Conservation (phyloP, 768 basidiomycete genomes). For the Russula griseocarnosa region DNA sequence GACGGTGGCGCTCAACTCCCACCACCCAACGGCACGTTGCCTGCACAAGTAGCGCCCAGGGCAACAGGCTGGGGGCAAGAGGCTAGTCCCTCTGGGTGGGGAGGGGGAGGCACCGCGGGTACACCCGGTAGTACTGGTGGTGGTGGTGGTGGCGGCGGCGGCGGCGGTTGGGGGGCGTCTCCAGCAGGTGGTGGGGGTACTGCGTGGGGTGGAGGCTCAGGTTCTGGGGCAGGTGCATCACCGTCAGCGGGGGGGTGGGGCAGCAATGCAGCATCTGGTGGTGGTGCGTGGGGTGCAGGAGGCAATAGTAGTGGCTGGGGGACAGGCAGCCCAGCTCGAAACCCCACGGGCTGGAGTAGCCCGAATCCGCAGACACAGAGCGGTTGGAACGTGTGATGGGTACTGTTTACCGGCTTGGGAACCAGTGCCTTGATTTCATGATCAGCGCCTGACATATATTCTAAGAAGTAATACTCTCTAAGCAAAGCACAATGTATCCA, state of each 20-base stretch:
- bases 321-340: constrained; percentile 27
- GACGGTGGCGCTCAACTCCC: constrained; percentile 31
- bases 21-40: constrained; percentile 16
- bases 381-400: constrained; percentile 35
- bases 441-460: constrained; percentile 7
- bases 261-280: constrained; percentile 35
- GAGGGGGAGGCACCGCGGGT: constrained; percentile 23
- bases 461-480: background rate
- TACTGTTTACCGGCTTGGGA: background rate
- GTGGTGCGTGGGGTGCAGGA: constrained; percentile 33
- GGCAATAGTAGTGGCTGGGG: constrained; percentile 34
- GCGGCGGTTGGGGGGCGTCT: constrained; percentile 20
- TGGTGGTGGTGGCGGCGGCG: background rate
- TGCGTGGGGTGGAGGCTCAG: constrained; percentile 21
- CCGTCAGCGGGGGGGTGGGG: constrained; percentile 34
- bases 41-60: constrained; percentile 20
- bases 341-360: constrained; percentile 36
- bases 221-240: constrained; percentile 28
- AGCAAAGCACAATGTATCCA: constrained; percentile 2
- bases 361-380: constrained; percentile 30
- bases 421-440: constrained; percentile 19
- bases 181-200: constrained; percentile 18
- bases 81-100: constrained; percentile 21
- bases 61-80: constrained; percentile 21
- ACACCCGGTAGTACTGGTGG: constrained; percentile 6